These are phyloP conservation scores for Lagenaria siceraria DNA, from an alignment of 306 rosid genomes.

Conservation along the genomic window DNA sequence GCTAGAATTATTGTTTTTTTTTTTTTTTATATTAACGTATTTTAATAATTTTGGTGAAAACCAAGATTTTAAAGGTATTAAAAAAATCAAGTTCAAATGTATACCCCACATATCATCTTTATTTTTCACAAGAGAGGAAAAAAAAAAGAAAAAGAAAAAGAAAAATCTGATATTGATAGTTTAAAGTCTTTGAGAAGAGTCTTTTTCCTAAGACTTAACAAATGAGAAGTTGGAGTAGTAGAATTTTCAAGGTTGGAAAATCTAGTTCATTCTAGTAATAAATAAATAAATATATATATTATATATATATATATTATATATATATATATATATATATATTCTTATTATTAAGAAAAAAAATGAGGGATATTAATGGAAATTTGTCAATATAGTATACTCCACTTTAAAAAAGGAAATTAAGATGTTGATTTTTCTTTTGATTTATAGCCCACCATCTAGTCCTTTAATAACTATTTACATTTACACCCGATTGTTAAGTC, in stretches of 20 bases:
- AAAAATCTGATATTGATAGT: background rate
- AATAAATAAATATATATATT: too few species aligned
- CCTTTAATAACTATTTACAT: background rate
- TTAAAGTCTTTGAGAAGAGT: background rate
- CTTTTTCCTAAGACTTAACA: background rate
- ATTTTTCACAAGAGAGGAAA: too few species aligned
- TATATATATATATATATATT: background rate
- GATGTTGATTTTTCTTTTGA: background rate
- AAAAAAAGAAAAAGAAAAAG: background rate
- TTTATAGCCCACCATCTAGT: background rate
- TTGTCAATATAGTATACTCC: background rate
- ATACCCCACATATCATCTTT: background rate
- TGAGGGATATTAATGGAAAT: background rate
- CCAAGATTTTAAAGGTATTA: too few species aligned
- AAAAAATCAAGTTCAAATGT: too few species aligned
- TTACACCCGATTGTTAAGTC: background rate
- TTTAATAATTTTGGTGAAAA: background rate
- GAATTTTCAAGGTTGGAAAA: background rate
- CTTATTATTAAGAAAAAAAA: background rate
- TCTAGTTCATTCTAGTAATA: background rate
- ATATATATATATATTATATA: too few species aligned
- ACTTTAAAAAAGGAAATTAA: background rate
- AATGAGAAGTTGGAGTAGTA: background rate
- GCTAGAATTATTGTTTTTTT: too few species aligned
- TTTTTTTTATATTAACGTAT: too few species aligned